These are phyloP conservation scores for Mycena galericulata DNA, from an alignment of 768 basidiomycete species.

Conservation along the genomic window DNA sequence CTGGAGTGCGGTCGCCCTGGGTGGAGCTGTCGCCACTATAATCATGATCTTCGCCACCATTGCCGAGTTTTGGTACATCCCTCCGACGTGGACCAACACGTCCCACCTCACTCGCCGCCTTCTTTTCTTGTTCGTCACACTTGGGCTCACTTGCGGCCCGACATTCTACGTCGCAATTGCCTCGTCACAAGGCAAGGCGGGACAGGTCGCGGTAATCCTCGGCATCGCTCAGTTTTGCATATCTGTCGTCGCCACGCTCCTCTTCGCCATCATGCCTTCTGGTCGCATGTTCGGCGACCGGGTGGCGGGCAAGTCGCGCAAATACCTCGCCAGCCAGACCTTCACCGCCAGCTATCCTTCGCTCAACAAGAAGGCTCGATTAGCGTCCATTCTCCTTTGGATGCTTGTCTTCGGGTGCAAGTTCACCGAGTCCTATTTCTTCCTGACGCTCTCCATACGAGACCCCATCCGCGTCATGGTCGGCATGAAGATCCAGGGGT, in stretches of 20 bases:
- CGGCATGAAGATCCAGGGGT: constrained; percentile 94
- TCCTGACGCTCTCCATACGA: constrained; percentile 94
- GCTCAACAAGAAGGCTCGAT: constrained; percentile 71
- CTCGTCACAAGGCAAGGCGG: constrained; percentile 72
- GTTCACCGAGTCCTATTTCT: constrained; percentile 97
- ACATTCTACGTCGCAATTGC: constrained; percentile 95
- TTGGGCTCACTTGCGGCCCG: constrained; percentile 92
- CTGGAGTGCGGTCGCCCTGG: constrained; percentile 95
- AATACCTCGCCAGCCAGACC: constrained; percentile 98
- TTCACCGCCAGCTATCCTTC: constrained; percentile 96
- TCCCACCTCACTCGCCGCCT: constrained; percentile 94
- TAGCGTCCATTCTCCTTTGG: constrained; percentile 89
- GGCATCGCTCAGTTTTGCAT: constrained; percentile 98
- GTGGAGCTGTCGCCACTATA: constrained; percentile 93
- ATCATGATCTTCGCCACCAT: constrained; percentile 98
- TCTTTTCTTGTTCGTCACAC: constrained; percentile 89
- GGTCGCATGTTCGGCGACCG: constrained; percentile 99
- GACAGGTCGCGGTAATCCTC: constrained; percentile 88
- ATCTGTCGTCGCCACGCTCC: constrained; percentile 84
- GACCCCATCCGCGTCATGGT: constrained; percentile 96
- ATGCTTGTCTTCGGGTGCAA: constrained; percentile 96
- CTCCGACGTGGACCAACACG: constrained; percentile 98
- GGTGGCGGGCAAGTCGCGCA: constrained; percentile 93
- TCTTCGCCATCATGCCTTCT: constrained; percentile 94
- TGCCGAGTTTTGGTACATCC: constrained; percentile 97